Base-by-base conservation (phyloP, 2,329 filamentous ascomycete species). In the Paramyrothecium roridum region DNA sequence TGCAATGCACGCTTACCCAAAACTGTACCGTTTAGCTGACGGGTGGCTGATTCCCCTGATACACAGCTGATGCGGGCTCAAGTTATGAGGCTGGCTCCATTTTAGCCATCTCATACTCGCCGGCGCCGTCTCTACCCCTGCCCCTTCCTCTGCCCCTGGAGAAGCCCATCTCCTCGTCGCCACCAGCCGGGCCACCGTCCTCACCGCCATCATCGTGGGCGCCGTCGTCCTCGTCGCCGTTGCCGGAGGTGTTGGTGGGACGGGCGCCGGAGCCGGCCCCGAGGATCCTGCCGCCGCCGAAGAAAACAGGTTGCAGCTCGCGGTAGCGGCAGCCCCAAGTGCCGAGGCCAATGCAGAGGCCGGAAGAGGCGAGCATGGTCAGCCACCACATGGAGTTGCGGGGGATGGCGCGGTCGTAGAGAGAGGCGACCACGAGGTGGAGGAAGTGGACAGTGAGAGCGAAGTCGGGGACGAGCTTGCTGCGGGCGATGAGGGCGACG, bases 401-500 rank as follows among this genome's bases (percentile, higher is more conserved):
- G 2, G 95, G 95, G 26, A 98, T 69, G 11, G 84, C 81, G 65
- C 86, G 85, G 3, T 90, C 88, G 73, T 96, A 96, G 34, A 96
- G 70, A 20, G 86, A 87, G 26, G 90, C 90, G 65, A 91, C 73
- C 65, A 95, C 60, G 53, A 96, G 82, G 70, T 96, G 90, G 46
- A 96, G 77, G 70, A 90, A 83, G 75, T 96, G 91, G 19, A 97
- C 83, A 2, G 93, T 96, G 22, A 97, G 78, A 33, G 91, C 90
- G 71, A 98, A 99, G 74, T 99, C 95, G 62, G 91, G 91, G 52
- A 98, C 90, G 57, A 98, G 88, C 72, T 98, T 98, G 50, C 89
- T 95, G 59, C 95, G 91, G 20, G 88, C 87, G 62, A 99, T 85
- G 56, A 98, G 79, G 53, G 93, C 75, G 52, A 96, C 85, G 56